phyloP scores from a whole-genome alignment of 2,329 filamentous ascomycete genomes.

The Elsinoe fawcettii region DNA sequence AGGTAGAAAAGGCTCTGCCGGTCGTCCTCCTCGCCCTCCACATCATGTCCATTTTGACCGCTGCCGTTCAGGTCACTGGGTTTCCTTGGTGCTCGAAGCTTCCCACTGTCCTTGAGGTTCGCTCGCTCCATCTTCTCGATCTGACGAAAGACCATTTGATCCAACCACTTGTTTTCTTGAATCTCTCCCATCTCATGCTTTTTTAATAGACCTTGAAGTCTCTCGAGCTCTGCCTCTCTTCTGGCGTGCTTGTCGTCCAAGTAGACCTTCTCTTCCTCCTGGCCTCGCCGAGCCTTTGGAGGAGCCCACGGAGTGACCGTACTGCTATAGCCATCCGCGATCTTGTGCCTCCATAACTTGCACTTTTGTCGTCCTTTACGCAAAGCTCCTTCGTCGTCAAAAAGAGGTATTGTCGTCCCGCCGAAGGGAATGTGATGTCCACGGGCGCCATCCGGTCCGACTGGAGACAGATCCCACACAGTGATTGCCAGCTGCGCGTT shows the following conservation, averaged over 20 bases:
- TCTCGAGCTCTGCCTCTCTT: slow-evolving; percentile 65
- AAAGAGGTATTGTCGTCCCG: slow-evolving; percentile 85
- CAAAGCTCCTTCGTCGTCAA: slow-evolving; percentile 83
- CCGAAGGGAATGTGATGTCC: slow-evolving; percentile 85
- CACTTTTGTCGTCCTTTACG: slow-evolving; percentile 92
- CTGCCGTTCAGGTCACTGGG: slow-evolving; percentile 6
- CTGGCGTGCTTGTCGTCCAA: slow-evolving; percentile 29
- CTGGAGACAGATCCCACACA: slow-evolving; percentile 85
- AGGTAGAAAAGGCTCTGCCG: slow-evolving; percentile 67
- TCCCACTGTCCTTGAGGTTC: slow-evolving; percentile 31
- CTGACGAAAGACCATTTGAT: slow-evolving; percentile 84
- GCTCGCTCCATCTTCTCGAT: slow-evolving; percentile 59
- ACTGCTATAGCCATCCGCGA: slow-evolving; percentile 75
- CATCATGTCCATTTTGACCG: slow-evolving; percentile 31
- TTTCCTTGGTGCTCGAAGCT: slow-evolving; percentile 12
- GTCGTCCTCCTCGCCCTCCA: slow-evolving; percentile 32
- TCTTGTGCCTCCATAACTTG: slow-evolving; percentile 68
- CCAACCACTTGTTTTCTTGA: slow-evolving; percentile 85
- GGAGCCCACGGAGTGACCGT: slow-evolving; percentile 67
- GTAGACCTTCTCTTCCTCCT: slow-evolving; percentile 55
- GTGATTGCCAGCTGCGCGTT: slow-evolving; percentile 86
- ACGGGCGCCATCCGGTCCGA: slow-evolving; percentile 59
- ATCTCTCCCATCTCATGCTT: slow-evolving; percentile 99
- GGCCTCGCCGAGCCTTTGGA: slow-evolving; percentile 45
- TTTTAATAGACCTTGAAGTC: slow-evolving; percentile 84